Evolutionary conservation across 805 yeast genomes (phyloP).

Genomic region (Zygotorulaspora danielsina): DNA sequence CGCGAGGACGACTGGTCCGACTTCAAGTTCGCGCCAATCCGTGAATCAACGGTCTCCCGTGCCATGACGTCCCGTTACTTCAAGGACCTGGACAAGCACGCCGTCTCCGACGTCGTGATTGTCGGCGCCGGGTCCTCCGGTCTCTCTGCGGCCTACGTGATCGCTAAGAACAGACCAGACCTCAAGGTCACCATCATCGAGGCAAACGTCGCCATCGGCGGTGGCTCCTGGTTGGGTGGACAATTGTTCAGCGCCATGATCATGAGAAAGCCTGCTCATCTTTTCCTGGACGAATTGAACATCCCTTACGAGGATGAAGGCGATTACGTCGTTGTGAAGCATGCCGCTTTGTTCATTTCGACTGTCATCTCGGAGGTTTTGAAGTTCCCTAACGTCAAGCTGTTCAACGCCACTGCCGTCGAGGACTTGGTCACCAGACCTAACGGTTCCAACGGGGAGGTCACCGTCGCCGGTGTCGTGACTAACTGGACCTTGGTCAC

Average conservation of each 20-base stretch:
- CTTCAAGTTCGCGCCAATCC: conserved; percentile 65
- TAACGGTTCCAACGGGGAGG: conserved; percentile 49
- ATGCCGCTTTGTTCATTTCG: conserved; percentile 72
- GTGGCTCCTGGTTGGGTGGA: conserved; percentile 78
- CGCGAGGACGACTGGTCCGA: conserved; percentile 54
- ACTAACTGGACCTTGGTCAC: conserved; percentile 80
- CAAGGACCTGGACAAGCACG: conserved; percentile 65
- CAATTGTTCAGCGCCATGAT: conserved; percentile 76
- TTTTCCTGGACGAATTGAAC: conserved; percentile 58
- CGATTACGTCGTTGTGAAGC: conserved; percentile 73
- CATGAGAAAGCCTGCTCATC: conserved; percentile 73
- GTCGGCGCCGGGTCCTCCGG: conserved; percentile 81
- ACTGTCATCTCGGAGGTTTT: conserved; percentile 66
- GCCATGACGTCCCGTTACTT: conserved; percentile 77
- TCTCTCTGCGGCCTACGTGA: conserved; percentile 66
- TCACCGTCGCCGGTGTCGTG: conserved; percentile 73
- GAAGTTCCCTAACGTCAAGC: conserved; percentile 66
- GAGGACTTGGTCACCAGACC: conserved; percentile 75
- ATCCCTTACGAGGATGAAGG: conserved; percentile 75
- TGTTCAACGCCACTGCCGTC: conserved; percentile 76
- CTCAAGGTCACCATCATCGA: conserved; percentile 69
- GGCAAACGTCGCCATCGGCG: conserved; percentile 73
- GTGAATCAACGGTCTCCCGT: conserved; percentile 74
- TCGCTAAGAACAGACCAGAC: conserved; percentile 72
- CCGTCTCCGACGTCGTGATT: conserved; percentile 70